These are phyloP conservation scores for Draba incana DNA, from an alignment of 345 rosid species.

Conservation along the genomic window DNA sequence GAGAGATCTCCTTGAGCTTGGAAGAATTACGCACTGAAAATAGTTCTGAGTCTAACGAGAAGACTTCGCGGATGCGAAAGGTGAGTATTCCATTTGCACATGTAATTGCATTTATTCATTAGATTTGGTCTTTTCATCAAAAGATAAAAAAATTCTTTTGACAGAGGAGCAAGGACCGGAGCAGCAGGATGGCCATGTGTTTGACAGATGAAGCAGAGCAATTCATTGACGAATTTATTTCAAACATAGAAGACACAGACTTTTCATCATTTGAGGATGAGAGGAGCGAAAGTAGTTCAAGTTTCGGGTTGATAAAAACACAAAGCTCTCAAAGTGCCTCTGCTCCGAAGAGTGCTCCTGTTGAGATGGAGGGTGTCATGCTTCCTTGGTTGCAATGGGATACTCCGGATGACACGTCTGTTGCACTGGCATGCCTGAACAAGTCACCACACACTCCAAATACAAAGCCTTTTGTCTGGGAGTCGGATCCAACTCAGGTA, in stretches of 20 bases:
- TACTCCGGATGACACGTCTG: slow-evolving; percentile 63
- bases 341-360: slow-evolving; percentile 45
- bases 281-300: slow-evolving; percentile 87
- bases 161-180: slow-evolving; percentile 75
- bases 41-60: slow-evolving; percentile 45
- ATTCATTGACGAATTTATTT: slow-evolving; percentile 85
- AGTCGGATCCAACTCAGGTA: slow-evolving; percentile 43
- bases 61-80: slow-evolving; percentile 53
- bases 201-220: slow-evolving; percentile 91
- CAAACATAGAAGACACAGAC: slow-evolving; percentile 90
- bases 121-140: background rate
- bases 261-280: slow-evolving; percentile 94
- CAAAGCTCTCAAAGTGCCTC: slow-evolving; percentile 49
- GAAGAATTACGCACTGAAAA: slow-evolving; percentile 64
- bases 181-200: slow-evolving; percentile 66
- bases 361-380: slow-evolving; percentile 84
- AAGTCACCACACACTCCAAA: slow-evolving; percentile 40
- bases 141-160: background rate
- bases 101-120: background rate
- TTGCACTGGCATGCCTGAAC: slow-evolving; percentile 45
- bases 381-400: slow-evolving; percentile 99
- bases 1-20: slow-evolving; percentile 63
- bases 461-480: slow-evolving; percentile 45
- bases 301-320: slow-evolving; percentile 58
- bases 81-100: slow-evolving; percentile 41